These are phyloP conservation scores for Fusarium virguliforme DNA, from an alignment of 2,329 filamentous ascomycete species.

Conservation along the genomic window DNA sequence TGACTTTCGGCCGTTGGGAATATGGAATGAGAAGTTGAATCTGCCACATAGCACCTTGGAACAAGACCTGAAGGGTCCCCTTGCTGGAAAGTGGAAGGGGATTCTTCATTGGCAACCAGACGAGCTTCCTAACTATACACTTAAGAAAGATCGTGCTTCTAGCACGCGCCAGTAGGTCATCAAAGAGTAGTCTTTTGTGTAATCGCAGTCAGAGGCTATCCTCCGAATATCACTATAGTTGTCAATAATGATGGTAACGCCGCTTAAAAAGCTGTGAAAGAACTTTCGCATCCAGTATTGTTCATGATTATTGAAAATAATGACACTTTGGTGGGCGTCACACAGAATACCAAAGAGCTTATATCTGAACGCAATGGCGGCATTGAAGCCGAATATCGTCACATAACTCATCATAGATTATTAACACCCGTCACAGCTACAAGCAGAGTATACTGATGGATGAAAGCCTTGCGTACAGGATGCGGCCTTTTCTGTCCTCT, in stretches of 20 bases:
- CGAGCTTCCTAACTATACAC: constrained; percentile 13
- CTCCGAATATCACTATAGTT: background rate
- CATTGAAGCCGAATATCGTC: background rate
- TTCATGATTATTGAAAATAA: too few relatives aligned
- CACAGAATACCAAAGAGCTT: too few relatives aligned
- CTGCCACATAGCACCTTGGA: constrained; percentile 9
- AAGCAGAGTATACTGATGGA: background rate
- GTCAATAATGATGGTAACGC: background rate
- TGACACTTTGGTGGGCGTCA: background rate
- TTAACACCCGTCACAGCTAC: background rate
- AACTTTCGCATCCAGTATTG: too few relatives aligned
- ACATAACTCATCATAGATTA: background rate
- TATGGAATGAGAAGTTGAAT: constrained; percentile 19
- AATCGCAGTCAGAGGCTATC: background rate
- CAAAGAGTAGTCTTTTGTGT: background rate
- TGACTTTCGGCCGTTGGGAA: constrained; percentile 19
- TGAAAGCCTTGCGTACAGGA: background rate
- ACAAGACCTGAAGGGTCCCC: constrained; percentile 14
- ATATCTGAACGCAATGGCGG: background rate
- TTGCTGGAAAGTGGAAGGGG: constrained; percentile 17
- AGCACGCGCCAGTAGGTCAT: constrained; percentile 2
- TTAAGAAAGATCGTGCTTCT: background rate
- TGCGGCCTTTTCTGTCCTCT: too few relatives aligned
- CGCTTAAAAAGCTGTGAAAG: background rate
- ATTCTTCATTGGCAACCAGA: constrained; percentile 18